Conservation (phyloP, 2,329 filamentous ascomycete genomes). For the Stylonectria norvegica region DNA sequence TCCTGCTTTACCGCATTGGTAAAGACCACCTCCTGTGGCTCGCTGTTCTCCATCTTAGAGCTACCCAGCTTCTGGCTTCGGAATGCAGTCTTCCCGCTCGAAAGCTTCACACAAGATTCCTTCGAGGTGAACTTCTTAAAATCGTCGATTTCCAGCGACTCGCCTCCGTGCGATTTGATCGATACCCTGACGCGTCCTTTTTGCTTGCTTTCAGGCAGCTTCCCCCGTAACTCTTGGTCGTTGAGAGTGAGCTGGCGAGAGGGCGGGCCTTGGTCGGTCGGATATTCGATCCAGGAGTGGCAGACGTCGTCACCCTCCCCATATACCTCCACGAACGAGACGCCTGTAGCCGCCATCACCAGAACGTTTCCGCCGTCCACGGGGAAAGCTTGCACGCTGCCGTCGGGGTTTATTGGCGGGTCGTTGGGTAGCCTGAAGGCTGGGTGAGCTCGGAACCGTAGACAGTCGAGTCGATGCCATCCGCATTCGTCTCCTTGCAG, state of each 20-base stretch:
- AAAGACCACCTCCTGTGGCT: slow-evolving; percentile 71
- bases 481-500: slow-evolving; percentile 76
- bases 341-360: slow-evolving; percentile 73
- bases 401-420: slow-evolving; percentile 58
- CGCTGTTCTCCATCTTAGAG: slow-evolving; percentile 66
- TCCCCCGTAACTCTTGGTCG: slow-evolving; percentile 69
- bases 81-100: slow-evolving; percentile 67
- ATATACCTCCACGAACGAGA: slow-evolving; percentile 82
- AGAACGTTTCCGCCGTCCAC: slow-evolving; percentile 74
- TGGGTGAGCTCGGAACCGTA: slow-evolving; percentile 87
- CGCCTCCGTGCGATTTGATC: slow-evolving; percentile 73
- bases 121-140: slow-evolving; percentile 69
- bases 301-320: slow-evolving; percentile 78
- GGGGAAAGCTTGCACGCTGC: slow-evolving; percentile 81
- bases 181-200: slow-evolving; percentile 68
- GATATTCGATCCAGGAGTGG: slow-evolving; percentile 76
- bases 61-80: slow-evolving; percentile 70
- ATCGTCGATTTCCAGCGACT: slow-evolving; percentile 73
- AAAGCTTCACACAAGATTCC: slow-evolving; percentile 68
- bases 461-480: slow-evolving; percentile 86
- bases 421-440: slow-evolving; percentile 85
- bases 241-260: slow-evolving; percentile 71
- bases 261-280: slow-evolving; percentile 57
- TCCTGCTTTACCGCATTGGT: slow-evolving; percentile 64
- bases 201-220: slow-evolving; percentile 68